These are phyloP conservation scores for Kalanchoe fedtschenkoi DNA, from an alignment of 164 flowering plant genomes.

Conservation along the genomic window DNA sequence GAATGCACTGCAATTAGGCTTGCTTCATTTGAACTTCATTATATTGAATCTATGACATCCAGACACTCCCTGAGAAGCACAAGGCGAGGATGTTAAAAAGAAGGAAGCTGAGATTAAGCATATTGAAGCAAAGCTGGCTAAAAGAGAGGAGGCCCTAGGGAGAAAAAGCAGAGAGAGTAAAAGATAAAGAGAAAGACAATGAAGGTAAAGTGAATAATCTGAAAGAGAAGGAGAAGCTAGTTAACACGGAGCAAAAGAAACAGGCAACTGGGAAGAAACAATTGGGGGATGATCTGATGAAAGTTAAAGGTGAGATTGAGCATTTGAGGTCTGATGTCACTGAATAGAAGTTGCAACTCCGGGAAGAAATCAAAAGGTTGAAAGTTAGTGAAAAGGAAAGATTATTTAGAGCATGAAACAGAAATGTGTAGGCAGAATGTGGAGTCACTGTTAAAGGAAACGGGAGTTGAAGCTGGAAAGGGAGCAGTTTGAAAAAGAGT, in stretches of 20 bases:
- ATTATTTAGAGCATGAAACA: slow-evolving; percentile 48
- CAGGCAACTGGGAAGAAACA: slow-evolving; percentile 27
- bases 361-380: slow-evolving; percentile 43
- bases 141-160: slow-evolving; percentile 53
- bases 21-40: background rate
- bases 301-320: slow-evolving; percentile 43
- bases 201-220: slow-evolving; percentile 40
- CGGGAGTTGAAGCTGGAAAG: slow-evolving; percentile 56
- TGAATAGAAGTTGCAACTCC: slow-evolving; percentile 33
- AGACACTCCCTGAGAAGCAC: slow-evolving; percentile 61
- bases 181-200: slow-evolving; percentile 67
- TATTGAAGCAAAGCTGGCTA: slow-evolving; percentile 51
- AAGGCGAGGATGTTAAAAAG: slow-evolving; percentile 29
- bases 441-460: slow-evolving; percentile 49
- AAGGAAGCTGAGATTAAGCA: slow-evolving; percentile 50
- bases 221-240: slow-evolving; percentile 55
- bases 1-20: background rate
- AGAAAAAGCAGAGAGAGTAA: slow-evolving; percentile 50
- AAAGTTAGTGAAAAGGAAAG: slow-evolving; percentile 46
- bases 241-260: slow-evolving; percentile 47
- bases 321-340: slow-evolving; percentile 31
- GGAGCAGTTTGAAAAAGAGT: slow-evolving; percentile 71
- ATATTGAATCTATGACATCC: slow-evolving; percentile 36
- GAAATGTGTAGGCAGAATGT: slow-evolving; percentile 35
- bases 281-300: slow-evolving; percentile 35